These are phyloP conservation scores for Collybiopsis confluens DNA, from an alignment of 768 basidiomycete species.

Conservation along the genomic window DNA sequence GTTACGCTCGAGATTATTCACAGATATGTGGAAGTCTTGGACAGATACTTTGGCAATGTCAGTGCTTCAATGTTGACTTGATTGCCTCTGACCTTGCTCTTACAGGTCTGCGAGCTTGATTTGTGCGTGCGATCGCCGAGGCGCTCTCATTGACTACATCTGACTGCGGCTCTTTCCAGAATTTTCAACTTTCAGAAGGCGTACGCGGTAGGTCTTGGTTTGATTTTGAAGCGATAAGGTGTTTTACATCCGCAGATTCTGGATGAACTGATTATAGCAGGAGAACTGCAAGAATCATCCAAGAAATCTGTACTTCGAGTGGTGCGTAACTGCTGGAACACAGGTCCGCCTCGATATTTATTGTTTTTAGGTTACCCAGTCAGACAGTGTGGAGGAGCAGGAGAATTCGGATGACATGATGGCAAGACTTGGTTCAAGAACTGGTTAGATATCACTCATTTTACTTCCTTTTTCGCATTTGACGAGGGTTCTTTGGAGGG, in stretches of 20 bases:
- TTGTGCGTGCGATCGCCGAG: no score
- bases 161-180: slow-evolving; percentile 30
- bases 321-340: slow-evolving; percentile 26
- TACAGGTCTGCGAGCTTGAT: slow-evolving; percentile 86
- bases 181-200: slow-evolving; percentile 99
- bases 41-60: slow-evolving; percentile 88
- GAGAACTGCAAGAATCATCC: slow-evolving; percentile 91
- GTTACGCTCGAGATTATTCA: slow-evolving; percentile 90
- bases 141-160: slow-evolving; percentile 5
- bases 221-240: no score
- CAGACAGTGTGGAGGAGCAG: slow-evolving; percentile 80
- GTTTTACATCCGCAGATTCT: slow-evolving; percentile 68
- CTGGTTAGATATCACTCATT: slow-evolving; percentile 44
- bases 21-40: slow-evolving; percentile 90
- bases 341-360: not conserved
- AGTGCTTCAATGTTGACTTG: slow-evolving; percentile 26
- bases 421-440: slow-evolving; percentile 70
- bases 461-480: slow-evolving; percentile 14
- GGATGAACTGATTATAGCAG: slow-evolving; percentile 90
- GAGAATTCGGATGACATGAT: slow-evolving; percentile 81
- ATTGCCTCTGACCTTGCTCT: not conserved
- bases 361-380: slow-evolving; percentile 72
- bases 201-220: slow-evolving; percentile 65
- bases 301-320: slow-evolving; percentile 66
- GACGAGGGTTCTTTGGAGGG: slow-evolving; percentile 30